These are phyloP conservation scores for Cichorium intybus DNA, from an alignment of 140 eudicot genomes.

Conservation along the genomic window DNA sequence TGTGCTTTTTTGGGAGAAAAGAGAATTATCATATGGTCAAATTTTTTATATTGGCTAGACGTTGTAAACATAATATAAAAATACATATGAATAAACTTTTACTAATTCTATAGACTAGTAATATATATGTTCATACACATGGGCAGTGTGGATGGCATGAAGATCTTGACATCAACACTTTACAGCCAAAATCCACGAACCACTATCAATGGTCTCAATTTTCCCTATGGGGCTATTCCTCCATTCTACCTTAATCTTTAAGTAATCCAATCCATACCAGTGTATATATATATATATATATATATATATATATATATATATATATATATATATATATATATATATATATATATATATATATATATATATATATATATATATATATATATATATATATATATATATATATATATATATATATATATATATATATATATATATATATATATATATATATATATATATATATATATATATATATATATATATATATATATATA, in stretches of 20 bases:
- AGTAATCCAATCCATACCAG: constrained; percentile 23
- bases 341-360: not conserved
- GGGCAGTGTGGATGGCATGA: constrained; percentile 35
- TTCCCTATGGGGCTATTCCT: not conserved
- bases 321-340: not conserved
- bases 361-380: not conserved
- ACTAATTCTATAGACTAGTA: constrained; percentile 1
- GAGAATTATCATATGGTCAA: constrained; percentile 14
- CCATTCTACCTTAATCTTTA: constrained; percentile 36
- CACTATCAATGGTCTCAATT: constrained; percentile 42
- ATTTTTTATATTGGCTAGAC: not conserved
- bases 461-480: too few relatives aligned
- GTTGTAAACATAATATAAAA: not conserved
- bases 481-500: too few relatives aligned
- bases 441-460: too few relatives aligned
- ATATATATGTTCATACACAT: constrained; percentile 12
- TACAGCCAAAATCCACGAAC: constrained; percentile 38
- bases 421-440: too few relatives aligned
- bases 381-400: too few relatives aligned
- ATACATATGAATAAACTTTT: constrained; percentile 17
- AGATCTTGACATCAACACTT: constrained; percentile 29
- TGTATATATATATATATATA: not conserved
- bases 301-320: not conserved
- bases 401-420: too few relatives aligned
- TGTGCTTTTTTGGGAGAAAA: not conserved